Base-by-base conservation (phyloP, 176 grass and related monocot species). In the Poa pratensis region DNA sequence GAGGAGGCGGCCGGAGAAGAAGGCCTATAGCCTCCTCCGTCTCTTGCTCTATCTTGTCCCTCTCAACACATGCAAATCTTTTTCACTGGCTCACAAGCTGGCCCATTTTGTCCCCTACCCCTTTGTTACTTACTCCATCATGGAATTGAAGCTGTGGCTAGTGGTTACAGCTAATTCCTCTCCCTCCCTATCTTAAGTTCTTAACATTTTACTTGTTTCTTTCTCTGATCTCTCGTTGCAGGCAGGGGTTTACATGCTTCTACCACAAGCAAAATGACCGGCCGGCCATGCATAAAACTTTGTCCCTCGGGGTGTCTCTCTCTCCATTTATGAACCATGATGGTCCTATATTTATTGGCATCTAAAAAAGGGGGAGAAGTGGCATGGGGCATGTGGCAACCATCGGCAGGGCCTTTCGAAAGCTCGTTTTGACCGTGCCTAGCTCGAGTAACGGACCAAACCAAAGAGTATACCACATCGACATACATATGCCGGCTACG, bases 301-400 rank as follows among this genome's bases (percentile, higher is more conserved):
- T 43, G 20, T 40, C 57, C 4, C 4, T 30, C 26, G 12, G 3
- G 22, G 13, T 27, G 16, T 49, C 24, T 62, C 28, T 50, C 77
- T 81, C 52, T 32, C 88, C 79, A 83, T 90, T 86, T 78, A 86
- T 74, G 83, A 79, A 45, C 55, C 73, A 90, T 90, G 84, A 90
- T 90, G 79, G 35, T 28, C 45, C 65, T 46, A 30, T 73, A 83
- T 86, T 90, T 83, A 86, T 83, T 86, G 80, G 73, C 65, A 37
- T 69, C 60, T 42, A 9, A 79, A 9, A 79, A 84, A 64, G 81
- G 22, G 34, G 18, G 69, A 80, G 82, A 75, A 17, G 49, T 3
- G 68, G 20, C 87, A 54, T 66, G 87, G 81, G 77, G 76, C 80
- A 52, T 61, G 69, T 32, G 76, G 82, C 82, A 81, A 81, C 61